phyloP scores from a whole-genome alignment of 2,329 filamentous ascomycete species.

The Orbilia ellipsospora region DNA sequence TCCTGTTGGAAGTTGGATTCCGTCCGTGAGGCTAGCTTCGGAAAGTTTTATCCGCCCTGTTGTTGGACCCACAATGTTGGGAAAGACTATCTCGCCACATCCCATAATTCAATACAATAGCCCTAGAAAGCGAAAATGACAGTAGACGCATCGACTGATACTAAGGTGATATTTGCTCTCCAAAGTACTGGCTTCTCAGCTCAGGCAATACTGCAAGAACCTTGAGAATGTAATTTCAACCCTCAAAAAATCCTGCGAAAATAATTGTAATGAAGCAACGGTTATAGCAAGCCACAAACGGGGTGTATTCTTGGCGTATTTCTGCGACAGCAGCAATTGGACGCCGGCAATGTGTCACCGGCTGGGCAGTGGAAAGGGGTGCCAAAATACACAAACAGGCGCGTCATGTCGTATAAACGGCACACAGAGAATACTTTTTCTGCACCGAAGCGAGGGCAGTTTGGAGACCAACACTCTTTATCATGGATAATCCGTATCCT shows the following conservation, averaged over 20 bases:
- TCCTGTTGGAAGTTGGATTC: constrained; percentile 30
- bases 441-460: constrained; percentile 25
- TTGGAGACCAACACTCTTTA: background rate
- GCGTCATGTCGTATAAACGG: constrained; percentile 43
- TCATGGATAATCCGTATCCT: constrained; percentile 5
- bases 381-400: constrained; percentile 15
- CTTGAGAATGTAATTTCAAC: constrained; percentile 17
- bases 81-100: constrained; percentile 38
- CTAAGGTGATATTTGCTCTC: constrained; percentile 20
- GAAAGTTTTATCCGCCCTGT: constrained; percentile 44
- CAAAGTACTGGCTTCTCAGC: background rate
- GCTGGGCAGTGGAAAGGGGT: constrained; percentile 17
- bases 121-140: background rate
- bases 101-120: background rate
- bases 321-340: background rate
- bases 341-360: constrained; percentile 1
- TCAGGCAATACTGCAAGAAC: background rate
- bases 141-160: constrained; percentile 24
- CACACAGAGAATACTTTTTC: constrained; percentile 35
- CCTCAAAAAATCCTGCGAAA: constrained; percentile 6
- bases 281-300: background rate
- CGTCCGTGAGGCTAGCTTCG: constrained; percentile 39
- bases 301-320: background rate
- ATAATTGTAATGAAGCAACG: background rate
- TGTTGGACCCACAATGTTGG: constrained; percentile 14